Evolutionary conservation across 73 alveolate species (phyloP), one percentile per base, ranked within the genome.

Genomic region (Paramecium pentaurelia): DNA sequence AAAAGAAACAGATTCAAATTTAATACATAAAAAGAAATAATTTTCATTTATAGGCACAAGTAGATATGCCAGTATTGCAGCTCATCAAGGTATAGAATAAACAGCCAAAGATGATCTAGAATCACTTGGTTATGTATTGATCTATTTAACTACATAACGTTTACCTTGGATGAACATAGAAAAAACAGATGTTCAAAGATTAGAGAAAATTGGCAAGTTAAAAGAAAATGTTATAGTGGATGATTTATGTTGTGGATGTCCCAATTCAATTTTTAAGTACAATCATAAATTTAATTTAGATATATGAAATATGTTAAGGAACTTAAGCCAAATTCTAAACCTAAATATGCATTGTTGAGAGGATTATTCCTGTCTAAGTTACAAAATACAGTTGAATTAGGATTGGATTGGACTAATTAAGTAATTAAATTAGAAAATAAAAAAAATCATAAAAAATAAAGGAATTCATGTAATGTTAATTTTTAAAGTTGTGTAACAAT

Each of bases 91-190:
- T 14, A 77, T 91, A 27, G 96, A 92, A 59, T 68, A 95, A 71
- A 58, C 93, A 64, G 11, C 94, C 40, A 93, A 96, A 34, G 98
- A 95, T 68, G 98, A 95, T 54, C 42, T 95, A 11, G 98, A 95
- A 77, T 86, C 96, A 10, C 60, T 95, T 10, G 98, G 98, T 1
- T 95, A 95, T 49, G 95, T 95, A 58, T 44, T 95, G 3, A 88
- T 92, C 36, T 95, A 94, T 59, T 85, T 95, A 20, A 88, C 60
- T 2, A 71, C 77, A 0, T 94, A 96, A n/a, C 44, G 86, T 8
- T 92, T 95, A 20, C 98, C 98, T 30, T 95, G 98, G 98, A 77
- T 87, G 86, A 77, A 75, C 6, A 58, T 94, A n/a, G 73, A 92
- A 64, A 94, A 88, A 28, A 70, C 86, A 7, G 94, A 88, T 8